Evolutionary conservation across 768 basidiomycete species (phyloP).

Genomic region (Serendipita sp.): DNA sequence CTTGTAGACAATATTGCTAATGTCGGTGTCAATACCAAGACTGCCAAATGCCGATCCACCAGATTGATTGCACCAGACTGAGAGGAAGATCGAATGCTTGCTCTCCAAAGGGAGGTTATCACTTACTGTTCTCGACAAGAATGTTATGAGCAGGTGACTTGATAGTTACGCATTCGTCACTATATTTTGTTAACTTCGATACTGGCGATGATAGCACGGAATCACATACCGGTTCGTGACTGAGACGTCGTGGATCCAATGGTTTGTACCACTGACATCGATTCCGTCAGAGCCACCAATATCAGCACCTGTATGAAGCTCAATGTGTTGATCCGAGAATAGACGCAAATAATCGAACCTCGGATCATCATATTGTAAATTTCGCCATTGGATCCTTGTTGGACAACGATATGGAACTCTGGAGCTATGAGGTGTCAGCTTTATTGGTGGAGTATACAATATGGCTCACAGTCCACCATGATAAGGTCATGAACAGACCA

Average conservation of each 20-base stretch:
- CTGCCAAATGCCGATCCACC: constrained; percentile 1
- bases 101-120: background rate
- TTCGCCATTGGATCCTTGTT: constrained; percentile 17
- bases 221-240: constrained; percentile 17
- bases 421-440: constrained; percentile 12
- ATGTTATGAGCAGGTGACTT: constrained; percentile 19
- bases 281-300: constrained; percentile 19
- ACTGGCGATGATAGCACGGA: background rate
- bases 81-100: background rate
- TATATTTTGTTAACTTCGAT: background rate
- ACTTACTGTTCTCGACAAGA: constrained; percentile 16
- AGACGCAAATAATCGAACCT: background rate
- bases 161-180: constrained; percentile 21
- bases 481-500: constrained; percentile 20
- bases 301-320: constrained; percentile 6
- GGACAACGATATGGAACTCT: constrained; percentile 19
- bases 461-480: constrained; percentile 16
- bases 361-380: constrained; percentile 20
- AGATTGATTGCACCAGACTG: constrained; percentile 18
- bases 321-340: background rate
- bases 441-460: background rate
- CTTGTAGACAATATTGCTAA: constrained; percentile 3
- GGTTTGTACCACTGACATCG: constrained; percentile 18
- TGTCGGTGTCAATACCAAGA: background rate
- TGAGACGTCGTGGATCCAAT: constrained; percentile 21